A percentile compares a stretch with the other conserved stretches of the same genome.
Evolutionary conservation across 192 early-diverging fungal species (phyloP).

Genomic region (Backusella psychrophila): DNA sequence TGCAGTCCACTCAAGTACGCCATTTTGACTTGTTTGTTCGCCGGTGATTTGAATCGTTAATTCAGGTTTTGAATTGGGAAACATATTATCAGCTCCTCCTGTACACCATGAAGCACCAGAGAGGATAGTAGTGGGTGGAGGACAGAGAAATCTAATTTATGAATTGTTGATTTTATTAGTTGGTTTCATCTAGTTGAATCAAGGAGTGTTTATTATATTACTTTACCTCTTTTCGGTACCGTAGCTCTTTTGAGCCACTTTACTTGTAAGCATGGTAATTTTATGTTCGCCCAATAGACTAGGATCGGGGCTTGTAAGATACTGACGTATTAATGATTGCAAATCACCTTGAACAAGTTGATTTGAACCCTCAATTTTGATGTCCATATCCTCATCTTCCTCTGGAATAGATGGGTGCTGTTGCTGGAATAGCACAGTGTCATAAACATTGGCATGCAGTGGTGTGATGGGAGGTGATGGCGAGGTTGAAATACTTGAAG

Average conservation of each 20-base stretch:
- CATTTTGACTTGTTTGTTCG: conserved; percentile 52
- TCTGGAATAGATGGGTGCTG: conserved; percentile 15
- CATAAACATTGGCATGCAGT: background rate
- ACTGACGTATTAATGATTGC: conserved; percentile 16
- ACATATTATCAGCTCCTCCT: background rate
- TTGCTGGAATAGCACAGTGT: background rate
- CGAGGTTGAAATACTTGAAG: background rate
- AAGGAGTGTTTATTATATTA: background rate
- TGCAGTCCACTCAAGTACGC: conserved; percentile 51
- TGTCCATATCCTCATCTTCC: conserved; percentile 10
- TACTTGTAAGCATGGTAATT: conserved; percentile 79
- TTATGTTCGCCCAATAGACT: conserved; percentile 48
- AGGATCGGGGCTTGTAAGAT: conserved; percentile 14
- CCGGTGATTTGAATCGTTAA: conserved; percentile 57
- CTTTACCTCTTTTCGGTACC: conserved; percentile 82
- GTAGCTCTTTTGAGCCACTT: conserved; percentile 92
- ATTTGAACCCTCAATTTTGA: background rate
- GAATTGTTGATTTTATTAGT: background rate
- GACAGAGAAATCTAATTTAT: conserved; percentile 69
- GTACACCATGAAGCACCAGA: conserved; percentile 71
- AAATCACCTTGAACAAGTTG: conserved; percentile 1
- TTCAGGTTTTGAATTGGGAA: conserved; percentile 31
- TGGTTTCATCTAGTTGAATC: background rate
- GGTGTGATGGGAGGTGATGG: background rate
- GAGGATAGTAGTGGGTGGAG: conserved; percentile 77